A percentile compares a stretch with the other conserved stretches of the same genome.
Conservation (phyloP, 306 rosid species). For the Cyamopsis tetragonoloba region DNA sequence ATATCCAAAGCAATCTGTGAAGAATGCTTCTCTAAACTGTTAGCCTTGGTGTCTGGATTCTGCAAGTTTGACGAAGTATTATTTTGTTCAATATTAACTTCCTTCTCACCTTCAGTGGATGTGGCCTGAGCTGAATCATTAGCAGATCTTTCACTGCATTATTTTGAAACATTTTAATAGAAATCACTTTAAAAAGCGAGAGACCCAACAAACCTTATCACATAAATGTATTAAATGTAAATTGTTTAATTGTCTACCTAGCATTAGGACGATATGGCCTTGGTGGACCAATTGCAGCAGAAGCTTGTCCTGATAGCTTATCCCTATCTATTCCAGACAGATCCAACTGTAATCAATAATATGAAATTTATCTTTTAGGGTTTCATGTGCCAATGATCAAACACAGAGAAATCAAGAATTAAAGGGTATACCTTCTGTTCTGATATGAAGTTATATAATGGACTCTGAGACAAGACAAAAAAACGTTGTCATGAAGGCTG, state of each 20-base stretch:
- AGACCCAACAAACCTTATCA: conserved; percentile 16
- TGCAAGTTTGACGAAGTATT: conserved; percentile 31
- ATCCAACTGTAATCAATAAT: conserved; percentile 72
- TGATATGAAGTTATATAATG: conserved; percentile 75
- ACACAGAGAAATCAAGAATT: conserved; percentile 16
- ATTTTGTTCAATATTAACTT: conserved; percentile 35
- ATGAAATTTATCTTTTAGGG: conserved; percentile 13
- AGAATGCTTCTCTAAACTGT: conserved; percentile 27
- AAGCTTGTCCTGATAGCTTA: conserved; percentile 83
- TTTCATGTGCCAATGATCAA: conserved; percentile 13
- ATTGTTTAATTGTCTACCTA: conserved; percentile 58
- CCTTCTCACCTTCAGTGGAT: conserved; percentile 34
- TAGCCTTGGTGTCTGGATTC: conserved; percentile 26
- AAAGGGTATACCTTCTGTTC: conserved; percentile 64
- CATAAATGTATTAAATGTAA: conserved; percentile 3
- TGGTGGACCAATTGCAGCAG: conserved; percentile 46
- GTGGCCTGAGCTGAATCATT: conserved; percentile 34
- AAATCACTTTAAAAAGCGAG: conserved; percentile 12
- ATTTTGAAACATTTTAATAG: conserved; percentile 24
- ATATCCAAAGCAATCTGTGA: conserved; percentile 7
- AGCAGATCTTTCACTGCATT: conserved; percentile 45
- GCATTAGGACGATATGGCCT: conserved; percentile 33
- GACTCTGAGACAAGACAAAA: conserved; percentile 62
- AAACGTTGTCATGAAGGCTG: conserved; percentile 6
- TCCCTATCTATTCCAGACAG: conserved; percentile 68